These are phyloP conservation scores for Piper longum DNA, from an alignment of 164 flowering plant genomes.

Conservation along the genomic window DNA sequence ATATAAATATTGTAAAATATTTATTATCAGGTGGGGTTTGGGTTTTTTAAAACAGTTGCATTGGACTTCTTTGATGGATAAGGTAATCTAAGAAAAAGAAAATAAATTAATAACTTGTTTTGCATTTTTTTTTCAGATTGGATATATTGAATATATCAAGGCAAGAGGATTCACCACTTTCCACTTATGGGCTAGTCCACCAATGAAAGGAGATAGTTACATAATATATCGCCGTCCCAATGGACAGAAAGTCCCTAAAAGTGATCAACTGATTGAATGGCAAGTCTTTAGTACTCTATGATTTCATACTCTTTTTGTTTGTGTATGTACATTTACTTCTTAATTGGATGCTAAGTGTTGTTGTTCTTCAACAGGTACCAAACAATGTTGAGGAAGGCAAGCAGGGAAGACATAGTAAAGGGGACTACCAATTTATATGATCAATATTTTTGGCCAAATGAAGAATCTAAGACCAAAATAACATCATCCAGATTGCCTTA, in stretches of 20 bases:
- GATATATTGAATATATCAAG: not conserved
- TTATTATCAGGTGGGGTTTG: too few relatives aligned
- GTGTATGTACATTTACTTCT: not conserved
- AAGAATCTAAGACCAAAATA: slow-evolving; percentile 23
- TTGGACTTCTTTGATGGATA: too few relatives aligned
- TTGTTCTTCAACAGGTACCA: slow-evolving; percentile 29
- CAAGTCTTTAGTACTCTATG: not conserved
- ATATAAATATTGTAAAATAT: too few relatives aligned
- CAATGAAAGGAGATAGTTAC: not conserved
- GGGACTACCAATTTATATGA: slow-evolving; percentile 37
- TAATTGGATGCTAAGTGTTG: not conserved
- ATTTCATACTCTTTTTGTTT: too few relatives aligned
- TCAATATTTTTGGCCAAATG: slow-evolving; percentile 27
- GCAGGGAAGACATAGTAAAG: slow-evolving; percentile 29
- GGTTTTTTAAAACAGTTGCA: too few relatives aligned
- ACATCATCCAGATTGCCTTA: slow-evolving; percentile 59
- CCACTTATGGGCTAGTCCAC: not conserved
- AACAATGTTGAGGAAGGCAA: slow-evolving; percentile 40
- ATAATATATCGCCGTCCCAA: not conserved
- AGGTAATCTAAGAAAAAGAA: too few relatives aligned
- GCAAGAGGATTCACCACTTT: not conserved
- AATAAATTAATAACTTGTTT: too few relatives aligned
- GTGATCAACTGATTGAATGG: not conserved
- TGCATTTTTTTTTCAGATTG: not conserved
- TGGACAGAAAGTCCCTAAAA: not conserved